Evolutionary conservation across 2,329 filamentous ascomycete species (phyloP).

Genomic region (Chaetomiaceae sp.): DNA sequence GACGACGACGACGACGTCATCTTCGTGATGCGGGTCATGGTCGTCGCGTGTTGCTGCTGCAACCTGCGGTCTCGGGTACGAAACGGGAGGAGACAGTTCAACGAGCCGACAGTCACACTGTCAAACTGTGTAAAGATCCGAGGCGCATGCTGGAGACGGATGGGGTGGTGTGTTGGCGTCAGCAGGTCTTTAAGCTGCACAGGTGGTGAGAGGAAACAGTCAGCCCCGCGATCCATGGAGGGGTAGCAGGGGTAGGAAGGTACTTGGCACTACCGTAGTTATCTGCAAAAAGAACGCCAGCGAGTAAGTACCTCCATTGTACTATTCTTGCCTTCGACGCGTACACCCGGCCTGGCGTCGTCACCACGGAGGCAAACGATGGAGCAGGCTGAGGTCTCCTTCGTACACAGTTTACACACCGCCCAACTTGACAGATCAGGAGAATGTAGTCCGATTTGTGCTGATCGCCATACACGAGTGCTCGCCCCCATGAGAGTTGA

Average conservation of each 20-base stretch:
- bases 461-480: no score
- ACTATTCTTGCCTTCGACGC: slow-evolving; percentile 11
- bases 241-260: slow-evolving; percentile 5
- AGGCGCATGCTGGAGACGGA: background rate
- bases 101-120: background rate
- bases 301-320: background rate
- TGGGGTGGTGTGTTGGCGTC: slow-evolving; percentile 9
- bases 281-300: background rate
- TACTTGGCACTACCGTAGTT: background rate
- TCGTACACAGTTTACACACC: background rate
- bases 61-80: no score
- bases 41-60: background rate
- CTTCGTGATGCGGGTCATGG: slow-evolving; percentile 24
- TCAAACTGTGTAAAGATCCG: background rate
- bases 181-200: slow-evolving; percentile 2
- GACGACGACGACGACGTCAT: slow-evolving; percentile 21
- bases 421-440: background rate
- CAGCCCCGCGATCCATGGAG: slow-evolving; percentile 16
- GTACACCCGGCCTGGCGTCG: slow-evolving; percentile 17
- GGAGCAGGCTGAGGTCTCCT: no score
- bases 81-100: no score
- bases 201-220: background rate
- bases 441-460: no score
- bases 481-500: no score
- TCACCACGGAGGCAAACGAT: slow-evolving; percentile 8